Conservation (phyloP, 108 stramenopile genomes). For the Aurantiochytrium sp. region DNA sequence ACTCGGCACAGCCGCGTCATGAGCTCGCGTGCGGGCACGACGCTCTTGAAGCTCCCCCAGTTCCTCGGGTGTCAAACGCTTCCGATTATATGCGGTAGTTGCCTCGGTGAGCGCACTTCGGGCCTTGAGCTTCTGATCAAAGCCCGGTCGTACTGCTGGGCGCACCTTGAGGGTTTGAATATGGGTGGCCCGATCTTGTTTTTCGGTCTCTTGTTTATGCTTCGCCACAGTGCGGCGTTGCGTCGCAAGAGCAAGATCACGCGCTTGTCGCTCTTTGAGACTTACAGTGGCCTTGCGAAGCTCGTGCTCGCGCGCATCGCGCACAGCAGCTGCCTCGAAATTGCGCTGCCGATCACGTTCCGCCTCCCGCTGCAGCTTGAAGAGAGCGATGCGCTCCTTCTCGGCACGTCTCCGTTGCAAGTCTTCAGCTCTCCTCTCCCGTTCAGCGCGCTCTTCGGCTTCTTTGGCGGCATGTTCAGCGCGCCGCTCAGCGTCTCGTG, state of each 20-base stretch:
- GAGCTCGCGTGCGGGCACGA: not conserved
- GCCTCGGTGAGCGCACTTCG: not conserved
- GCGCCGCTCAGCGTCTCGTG: not conserved
- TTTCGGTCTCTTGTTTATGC: not conserved
- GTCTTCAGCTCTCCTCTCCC: not conserved
- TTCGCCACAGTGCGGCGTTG: not conserved
- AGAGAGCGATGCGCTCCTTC: not conserved
- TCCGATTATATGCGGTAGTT: not conserved
- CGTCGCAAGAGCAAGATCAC: not conserved
- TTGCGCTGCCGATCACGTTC: not conserved
- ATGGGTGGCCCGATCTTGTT: not conserved
- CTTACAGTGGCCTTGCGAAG: not conserved
- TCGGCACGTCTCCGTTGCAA: not conserved
- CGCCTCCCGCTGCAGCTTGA: not conserved
- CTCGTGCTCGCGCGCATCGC: not conserved
- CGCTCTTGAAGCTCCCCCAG: not conserved
- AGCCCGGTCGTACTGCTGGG: not conserved
- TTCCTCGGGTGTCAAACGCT: not conserved
- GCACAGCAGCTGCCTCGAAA: not conserved
- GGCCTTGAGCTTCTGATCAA: not conserved
- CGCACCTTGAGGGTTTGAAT: not conserved
- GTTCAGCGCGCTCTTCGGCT: not conserved
- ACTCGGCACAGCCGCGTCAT: not conserved
- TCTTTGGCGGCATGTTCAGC: not conserved
- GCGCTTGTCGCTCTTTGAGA: not conserved